phyloP scores from a whole-genome alignment of 805 yeast species.

The Peterozyma toletana region DNA sequence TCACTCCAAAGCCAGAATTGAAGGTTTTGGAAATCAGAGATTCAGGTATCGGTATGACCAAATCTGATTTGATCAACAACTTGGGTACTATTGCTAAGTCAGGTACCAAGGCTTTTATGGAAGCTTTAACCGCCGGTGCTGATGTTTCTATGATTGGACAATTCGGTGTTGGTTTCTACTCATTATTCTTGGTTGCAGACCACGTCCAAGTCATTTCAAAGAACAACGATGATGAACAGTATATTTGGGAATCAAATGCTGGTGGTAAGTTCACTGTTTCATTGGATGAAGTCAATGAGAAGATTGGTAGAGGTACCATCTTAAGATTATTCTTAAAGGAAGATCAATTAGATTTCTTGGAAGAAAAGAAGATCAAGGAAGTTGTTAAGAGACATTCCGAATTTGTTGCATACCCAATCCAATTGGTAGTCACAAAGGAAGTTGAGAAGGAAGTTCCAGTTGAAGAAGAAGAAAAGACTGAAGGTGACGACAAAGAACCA shows the following conservation, averaged over 20 bases:
- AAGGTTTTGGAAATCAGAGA: slow-evolving; percentile 96
- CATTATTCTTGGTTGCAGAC: slow-evolving; percentile 98
- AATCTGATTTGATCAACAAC: slow-evolving; percentile 97
- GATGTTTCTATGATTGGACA: slow-evolving; percentile 99
- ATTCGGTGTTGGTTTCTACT: slow-evolving; percentile 99
- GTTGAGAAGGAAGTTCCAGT: slow-evolving; percentile 95
- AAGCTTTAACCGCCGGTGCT: slow-evolving; percentile 98
- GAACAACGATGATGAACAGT: slow-evolving; percentile 98
- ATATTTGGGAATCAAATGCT: slow-evolving; percentile 99
- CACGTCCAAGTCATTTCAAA: slow-evolving; percentile 97
- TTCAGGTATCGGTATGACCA: slow-evolving; percentile 99
- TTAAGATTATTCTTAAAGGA: slow-evolving; percentile 96
- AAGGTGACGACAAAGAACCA: slow-evolving; percentile 46
- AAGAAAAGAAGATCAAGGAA: slow-evolving; percentile 99
- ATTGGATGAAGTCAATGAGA: slow-evolving; percentile 81
- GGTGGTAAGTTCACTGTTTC: slow-evolving; percentile 99
- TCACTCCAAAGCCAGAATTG: slow-evolving; percentile 93
- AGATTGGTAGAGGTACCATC: slow-evolving; percentile 89
- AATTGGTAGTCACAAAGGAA: slow-evolving; percentile 96
- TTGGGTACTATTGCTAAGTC: slow-evolving; percentile 99
- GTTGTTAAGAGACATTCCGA: slow-evolving; percentile 99
- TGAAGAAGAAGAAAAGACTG: slow-evolving; percentile 55
- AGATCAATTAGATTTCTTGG: slow-evolving; percentile 97
- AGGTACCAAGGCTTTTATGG: slow-evolving; percentile 99
- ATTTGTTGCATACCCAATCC: slow-evolving; percentile 98